Conservation (phyloP, 495 filamentous ascomycete genomes). For the Penicillium flavigenum region DNA sequence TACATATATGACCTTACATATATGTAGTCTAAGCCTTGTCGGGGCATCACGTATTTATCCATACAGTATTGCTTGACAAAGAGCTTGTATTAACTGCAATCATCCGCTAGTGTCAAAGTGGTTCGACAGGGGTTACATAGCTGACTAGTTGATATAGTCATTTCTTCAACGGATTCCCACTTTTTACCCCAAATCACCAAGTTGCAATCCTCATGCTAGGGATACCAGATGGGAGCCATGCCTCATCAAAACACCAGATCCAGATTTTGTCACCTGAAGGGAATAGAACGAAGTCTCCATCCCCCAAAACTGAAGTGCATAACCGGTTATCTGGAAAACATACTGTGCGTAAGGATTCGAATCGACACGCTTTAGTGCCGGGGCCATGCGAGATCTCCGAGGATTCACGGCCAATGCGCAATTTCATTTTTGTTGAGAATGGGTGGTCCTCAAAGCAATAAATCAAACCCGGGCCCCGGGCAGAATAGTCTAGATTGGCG, state of each 20-base stretch:
- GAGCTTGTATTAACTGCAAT: neutral
- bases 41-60: neutral
- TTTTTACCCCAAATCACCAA: neutral
- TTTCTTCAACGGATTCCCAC: neutral
- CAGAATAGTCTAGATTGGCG: neutral
- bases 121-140: neutral
- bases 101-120: neutral
- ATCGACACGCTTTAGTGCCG: neutral
- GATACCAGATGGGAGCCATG: slow-evolving; percentile 5
- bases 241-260: slow-evolving; percentile 17
- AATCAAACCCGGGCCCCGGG: neutral
- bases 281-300: slow-evolving; percentile 10
- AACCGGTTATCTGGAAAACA: neutral
- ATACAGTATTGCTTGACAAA: neutral
- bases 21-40: neutral
- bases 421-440: neutral
- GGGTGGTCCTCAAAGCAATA: neutral
- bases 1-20: neutral
- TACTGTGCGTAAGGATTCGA: too few species aligned
- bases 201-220: neutral
- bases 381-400: too few species aligned
- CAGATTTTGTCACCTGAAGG: neutral
- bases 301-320: neutral
- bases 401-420: neutral
- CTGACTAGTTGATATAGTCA: too few species aligned